Conservation (phyloP, 805 yeast genomes). For the Zygosaccharomyces pseudorouxii region DNA sequence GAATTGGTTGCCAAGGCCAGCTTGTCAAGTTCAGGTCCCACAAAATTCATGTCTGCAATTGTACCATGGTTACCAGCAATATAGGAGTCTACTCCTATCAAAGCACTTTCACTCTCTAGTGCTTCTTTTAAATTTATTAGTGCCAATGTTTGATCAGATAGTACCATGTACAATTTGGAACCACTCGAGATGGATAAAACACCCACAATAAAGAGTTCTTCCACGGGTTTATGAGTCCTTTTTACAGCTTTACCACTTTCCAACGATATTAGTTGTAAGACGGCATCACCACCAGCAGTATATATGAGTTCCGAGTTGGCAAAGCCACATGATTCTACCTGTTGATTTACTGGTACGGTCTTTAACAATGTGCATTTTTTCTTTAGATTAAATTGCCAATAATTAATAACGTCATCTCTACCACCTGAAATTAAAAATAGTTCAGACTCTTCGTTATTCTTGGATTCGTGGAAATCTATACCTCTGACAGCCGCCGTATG, state of each 20-base stretch:
- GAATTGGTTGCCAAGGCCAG: slow-evolving; percentile 92
- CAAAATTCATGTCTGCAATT: slow-evolving; percentile 80
- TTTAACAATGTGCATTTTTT: slow-evolving; percentile 51
- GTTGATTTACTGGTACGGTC: slow-evolving; percentile 70
- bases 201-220: slow-evolving; percentile 69
- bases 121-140: slow-evolving; percentile 39
- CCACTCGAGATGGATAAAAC: slow-evolving; percentile 40
- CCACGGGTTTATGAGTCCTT: slow-evolving; percentile 48
- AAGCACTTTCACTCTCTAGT: slow-evolving; percentile 28
- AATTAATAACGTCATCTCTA: slow-evolving; percentile 63
- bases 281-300: slow-evolving; percentile 76
- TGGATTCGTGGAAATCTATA: slow-evolving; percentile 48
- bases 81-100: slow-evolving; percentile 45
- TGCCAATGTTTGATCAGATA: slow-evolving; percentile 81
- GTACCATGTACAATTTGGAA: slow-evolving; percentile 45
- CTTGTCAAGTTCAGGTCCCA: slow-evolving; percentile 52
- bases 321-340: slow-evolving; percentile 68
- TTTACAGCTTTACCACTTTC: slow-evolving; percentile 44
- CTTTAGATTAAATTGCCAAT: slow-evolving; percentile 51
- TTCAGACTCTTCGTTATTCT: slow-evolving; percentile 40
- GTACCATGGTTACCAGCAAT: slow-evolving; percentile 95
- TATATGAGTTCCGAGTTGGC: slow-evolving; percentile 42
- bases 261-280: slow-evolving; percentile 61
- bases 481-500: slow-evolving; percentile 88
- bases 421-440: slow-evolving; percentile 70